Evolutionary conservation across 768 basidiomycete genomes (phyloP).

Genomic region (Astraeus odoratus): DNA sequence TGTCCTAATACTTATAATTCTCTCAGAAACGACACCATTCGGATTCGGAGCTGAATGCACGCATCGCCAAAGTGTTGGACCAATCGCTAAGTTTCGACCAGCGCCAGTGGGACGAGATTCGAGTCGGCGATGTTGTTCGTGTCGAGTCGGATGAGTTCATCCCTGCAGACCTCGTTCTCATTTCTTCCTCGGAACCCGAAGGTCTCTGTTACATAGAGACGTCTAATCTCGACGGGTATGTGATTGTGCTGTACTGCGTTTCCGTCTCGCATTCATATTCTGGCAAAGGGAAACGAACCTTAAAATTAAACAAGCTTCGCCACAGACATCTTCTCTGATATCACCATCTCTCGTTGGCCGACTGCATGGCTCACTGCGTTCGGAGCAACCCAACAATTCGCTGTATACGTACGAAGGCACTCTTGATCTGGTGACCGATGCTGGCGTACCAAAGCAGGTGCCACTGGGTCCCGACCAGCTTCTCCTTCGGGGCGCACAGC

Average conservation of each 20-base stretch:
- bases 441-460: conserved; percentile 66
- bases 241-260: neutral
- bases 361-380: conserved; percentile 79
- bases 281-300: conserved; percentile 83
- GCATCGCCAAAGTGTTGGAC: conserved; percentile 68
- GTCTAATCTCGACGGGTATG: conserved; percentile 92
- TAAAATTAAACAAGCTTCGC: conserved; percentile 95
- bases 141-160: conserved; percentile 91
- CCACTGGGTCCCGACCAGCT: conserved; percentile 95
- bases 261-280: neutral
- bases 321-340: conserved; percentile 71
- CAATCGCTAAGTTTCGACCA: conserved; percentile 56
- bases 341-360: conserved; percentile 67
- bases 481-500: conserved; percentile 87
- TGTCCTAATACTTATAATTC: conserved; percentile 5
- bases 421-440: conserved; percentile 50
- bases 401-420: conserved; percentile 93
- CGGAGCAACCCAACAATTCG: conserved; percentile 96
- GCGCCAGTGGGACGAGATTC: conserved; percentile 83
- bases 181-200: conserved; percentile 92
- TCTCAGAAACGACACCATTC: conserved; percentile 92
- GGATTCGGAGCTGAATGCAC: conserved; percentile 85
- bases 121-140: conserved; percentile 89
- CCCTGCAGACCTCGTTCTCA: conserved; percentile 85
- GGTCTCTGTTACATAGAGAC: conserved; percentile 98